A percentile compares a stretch with the other conserved stretches of the same genome.
Evolutionary conservation across 2,329 filamentous ascomycete species (phyloP).

Genomic region (Ophiostoma perfectum): DNA sequence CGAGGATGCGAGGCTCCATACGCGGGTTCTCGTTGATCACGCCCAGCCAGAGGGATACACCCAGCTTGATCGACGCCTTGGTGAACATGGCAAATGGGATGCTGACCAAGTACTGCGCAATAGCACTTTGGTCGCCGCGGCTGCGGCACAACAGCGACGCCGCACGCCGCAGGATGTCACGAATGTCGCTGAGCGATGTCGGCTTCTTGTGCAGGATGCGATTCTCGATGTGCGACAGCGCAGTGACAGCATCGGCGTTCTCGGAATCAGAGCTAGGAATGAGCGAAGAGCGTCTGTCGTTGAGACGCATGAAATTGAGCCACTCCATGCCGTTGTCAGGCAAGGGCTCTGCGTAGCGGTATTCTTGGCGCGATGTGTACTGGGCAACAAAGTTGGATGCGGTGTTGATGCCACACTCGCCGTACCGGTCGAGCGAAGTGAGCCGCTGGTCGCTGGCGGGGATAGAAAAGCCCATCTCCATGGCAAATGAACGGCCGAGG

Average conservation of each 20-base stretch:
- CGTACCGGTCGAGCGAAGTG: slow-evolving; percentile 70
- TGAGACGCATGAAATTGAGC: slow-evolving; percentile 54
- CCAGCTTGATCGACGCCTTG: slow-evolving; percentile 91
- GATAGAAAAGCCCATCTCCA: slow-evolving; percentile 85
- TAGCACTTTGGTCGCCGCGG: slow-evolving; percentile 61
- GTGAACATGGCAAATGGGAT: slow-evolving; percentile 93
- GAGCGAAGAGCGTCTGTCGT: slow-evolving; percentile 49
- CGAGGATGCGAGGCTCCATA: slow-evolving; percentile 78
- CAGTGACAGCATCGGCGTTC: slow-evolving; percentile 54
- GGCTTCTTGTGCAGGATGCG: slow-evolving; percentile 63
- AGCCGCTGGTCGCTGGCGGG: slow-evolving; percentile 82
- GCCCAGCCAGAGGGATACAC: slow-evolving; percentile 91
- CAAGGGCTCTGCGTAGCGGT: slow-evolving; percentile 75
- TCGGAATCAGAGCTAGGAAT: slow-evolving; percentile 48
- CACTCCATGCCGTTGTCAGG: slow-evolving; percentile 64
- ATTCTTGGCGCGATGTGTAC: slow-evolving; percentile 94
- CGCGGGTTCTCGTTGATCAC: slow-evolving; percentile 93
- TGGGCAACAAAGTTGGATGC: slow-evolving; percentile 95
- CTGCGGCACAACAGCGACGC: slow-evolving; percentile 80
- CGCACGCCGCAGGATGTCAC: slow-evolving; percentile 76
- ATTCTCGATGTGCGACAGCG: slow-evolving; percentile 67
- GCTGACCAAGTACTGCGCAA: slow-evolving; percentile 80
- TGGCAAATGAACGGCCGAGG: slow-evolving; percentile 84
- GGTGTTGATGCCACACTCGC: slow-evolving; percentile 74
- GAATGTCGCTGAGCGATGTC: slow-evolving; percentile 67